Percentiles rank a stretch among this genome's conserved stretches.
Evolutionary conservation across 768 basidiomycete species (phyloP).

Genomic region (Psilocybe cyanescens): DNA sequence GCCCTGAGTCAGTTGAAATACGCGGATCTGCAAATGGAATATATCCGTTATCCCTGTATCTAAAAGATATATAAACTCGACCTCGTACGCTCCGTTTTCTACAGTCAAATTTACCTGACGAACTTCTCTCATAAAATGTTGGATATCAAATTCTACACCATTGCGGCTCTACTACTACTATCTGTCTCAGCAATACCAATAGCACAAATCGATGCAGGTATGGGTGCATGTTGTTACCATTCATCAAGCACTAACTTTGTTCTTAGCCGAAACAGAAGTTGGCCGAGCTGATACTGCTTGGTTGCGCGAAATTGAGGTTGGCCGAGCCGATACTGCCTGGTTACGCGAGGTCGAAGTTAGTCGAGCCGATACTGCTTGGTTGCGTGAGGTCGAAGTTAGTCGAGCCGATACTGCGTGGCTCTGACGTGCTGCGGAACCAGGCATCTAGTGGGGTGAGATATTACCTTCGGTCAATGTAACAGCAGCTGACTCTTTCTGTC

Average conservation of each 20-base stretch:
- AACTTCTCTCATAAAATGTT: not conserved
- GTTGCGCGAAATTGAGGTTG: not conserved
- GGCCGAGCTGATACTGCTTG: slow-evolving; percentile 1
- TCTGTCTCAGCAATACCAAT: not conserved
- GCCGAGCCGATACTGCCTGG: not conserved
- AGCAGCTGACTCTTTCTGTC: not conserved
- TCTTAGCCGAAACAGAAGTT: not conserved
- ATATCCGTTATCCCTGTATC: no score
- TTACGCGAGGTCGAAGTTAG: not conserved
- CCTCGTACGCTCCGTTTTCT: not conserved
- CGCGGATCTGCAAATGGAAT: not conserved
- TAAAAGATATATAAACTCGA: not conserved
- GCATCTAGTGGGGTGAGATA: not conserved
- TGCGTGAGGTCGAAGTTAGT: not conserved
- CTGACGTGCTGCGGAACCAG: not conserved
- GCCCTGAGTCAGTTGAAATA: slow-evolving; percentile 3
- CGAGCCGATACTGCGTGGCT: slow-evolving; percentile 3
- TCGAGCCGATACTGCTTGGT: slow-evolving; percentile 1
- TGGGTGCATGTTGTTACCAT: not conserved
- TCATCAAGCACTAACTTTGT: not conserved
- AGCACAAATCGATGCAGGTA: not conserved
- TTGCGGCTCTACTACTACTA: not conserved
- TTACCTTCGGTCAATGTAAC: not conserved
- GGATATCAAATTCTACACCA: not conserved
- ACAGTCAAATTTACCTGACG: not conserved